phyloP scores from a whole-genome alignment of 2,329 filamentous ascomycete species.

The Penicillium expansum region DNA sequence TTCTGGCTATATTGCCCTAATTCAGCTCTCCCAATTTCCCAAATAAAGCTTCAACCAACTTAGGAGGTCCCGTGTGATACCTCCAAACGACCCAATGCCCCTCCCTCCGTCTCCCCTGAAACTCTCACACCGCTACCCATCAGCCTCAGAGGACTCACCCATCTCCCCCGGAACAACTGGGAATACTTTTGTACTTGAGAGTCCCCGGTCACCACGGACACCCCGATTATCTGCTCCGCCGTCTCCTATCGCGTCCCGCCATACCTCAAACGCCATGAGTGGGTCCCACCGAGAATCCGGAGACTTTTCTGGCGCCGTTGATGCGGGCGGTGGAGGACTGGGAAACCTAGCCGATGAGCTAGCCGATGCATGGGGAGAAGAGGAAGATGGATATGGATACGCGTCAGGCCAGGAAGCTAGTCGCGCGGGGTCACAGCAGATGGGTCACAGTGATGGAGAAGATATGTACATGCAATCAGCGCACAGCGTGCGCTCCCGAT shows the following conservation, averaged over 20 bases:
- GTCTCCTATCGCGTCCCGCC: slow-evolving; percentile 41
- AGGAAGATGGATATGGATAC: slow-evolving; percentile 49
- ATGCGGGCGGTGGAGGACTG: slow-evolving; percentile 46
- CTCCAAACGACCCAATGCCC: slow-evolving; percentile 22
- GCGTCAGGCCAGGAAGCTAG: slow-evolving; percentile 38
- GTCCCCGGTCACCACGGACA: slow-evolving; percentile 35
- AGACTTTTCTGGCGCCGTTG: slow-evolving; percentile 36
- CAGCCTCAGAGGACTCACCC: slow-evolving; percentile 38
- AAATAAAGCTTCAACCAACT: not conserved
- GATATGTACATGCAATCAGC: slow-evolving; percentile 29
- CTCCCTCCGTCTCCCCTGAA: slow-evolving; percentile 37
- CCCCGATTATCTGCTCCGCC: slow-evolving; percentile 38
- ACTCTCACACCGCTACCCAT: slow-evolving; percentile 41
- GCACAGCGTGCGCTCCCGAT: slow-evolving; percentile 27
- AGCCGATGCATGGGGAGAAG: slow-evolving; percentile 57
- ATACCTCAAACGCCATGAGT: slow-evolving; percentile 37
- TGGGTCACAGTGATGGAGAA: slow-evolving; percentile 33
- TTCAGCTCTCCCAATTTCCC: not conserved
- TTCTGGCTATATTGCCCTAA: not conserved
- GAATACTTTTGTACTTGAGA: slow-evolving; percentile 33
- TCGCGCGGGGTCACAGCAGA: slow-evolving; percentile 30
- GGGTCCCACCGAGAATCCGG: slow-evolving; percentile 39
- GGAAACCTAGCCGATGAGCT: slow-evolving; percentile 64
- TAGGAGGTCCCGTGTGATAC: not conserved
- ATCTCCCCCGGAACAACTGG: slow-evolving; percentile 33